These are phyloP conservation scores for Plantago lanceolata DNA, from an alignment of 305 asterid genomes.

Conservation along the genomic window DNA sequence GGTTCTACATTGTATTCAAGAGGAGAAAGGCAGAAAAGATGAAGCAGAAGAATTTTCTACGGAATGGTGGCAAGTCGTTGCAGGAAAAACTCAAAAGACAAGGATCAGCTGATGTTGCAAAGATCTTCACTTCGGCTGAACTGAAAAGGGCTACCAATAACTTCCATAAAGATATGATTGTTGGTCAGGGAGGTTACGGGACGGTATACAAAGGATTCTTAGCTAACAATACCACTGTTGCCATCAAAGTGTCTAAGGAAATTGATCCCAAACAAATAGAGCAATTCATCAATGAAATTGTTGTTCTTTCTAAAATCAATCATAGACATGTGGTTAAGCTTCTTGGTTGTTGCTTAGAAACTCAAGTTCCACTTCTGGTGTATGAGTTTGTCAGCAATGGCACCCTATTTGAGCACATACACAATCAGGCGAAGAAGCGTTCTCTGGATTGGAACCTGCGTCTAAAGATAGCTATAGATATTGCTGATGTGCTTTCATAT, in stretches of 20 bases:
- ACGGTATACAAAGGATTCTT: conserved; percentile 28
- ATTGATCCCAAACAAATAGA: conserved; percentile 24
- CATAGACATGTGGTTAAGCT: conserved; percentile 32
- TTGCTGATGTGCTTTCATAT: conserved; percentile 30
- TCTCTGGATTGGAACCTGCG: conserved; percentile 26
- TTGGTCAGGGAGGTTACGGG: conserved; percentile 34
- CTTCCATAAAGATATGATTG: conserved; percentile 25
- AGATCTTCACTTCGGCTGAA: conserved; percentile 23
- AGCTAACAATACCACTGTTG: conserved; percentile 18
- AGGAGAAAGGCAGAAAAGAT: conserved; percentile 10
- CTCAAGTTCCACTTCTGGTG: conserved; percentile 21
- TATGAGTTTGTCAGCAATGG: conserved; percentile 32
- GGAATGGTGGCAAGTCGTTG: conserved; percentile 28
- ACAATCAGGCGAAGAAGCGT: conserved; percentile 15
- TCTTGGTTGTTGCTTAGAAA: conserved; percentile 31
- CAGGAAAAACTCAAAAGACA: conserved; percentile 20
- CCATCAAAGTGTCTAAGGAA: conserved; percentile 27
- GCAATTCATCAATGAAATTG: conserved; percentile 29
- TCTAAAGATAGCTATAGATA: conserved; percentile 30
- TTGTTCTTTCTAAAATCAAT: conserved; percentile 26
- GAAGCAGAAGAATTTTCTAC: conserved; percentile 23
- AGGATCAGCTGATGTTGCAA: conserved; percentile 7
- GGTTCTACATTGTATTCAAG: conserved; percentile 15
- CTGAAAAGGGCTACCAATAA: conserved; percentile 26
- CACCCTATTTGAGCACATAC: conserved; percentile 20